Base-by-base conservation (phyloP, 1,284 basidiomycete genomes). In the Cryptococcus floricola region DNA sequence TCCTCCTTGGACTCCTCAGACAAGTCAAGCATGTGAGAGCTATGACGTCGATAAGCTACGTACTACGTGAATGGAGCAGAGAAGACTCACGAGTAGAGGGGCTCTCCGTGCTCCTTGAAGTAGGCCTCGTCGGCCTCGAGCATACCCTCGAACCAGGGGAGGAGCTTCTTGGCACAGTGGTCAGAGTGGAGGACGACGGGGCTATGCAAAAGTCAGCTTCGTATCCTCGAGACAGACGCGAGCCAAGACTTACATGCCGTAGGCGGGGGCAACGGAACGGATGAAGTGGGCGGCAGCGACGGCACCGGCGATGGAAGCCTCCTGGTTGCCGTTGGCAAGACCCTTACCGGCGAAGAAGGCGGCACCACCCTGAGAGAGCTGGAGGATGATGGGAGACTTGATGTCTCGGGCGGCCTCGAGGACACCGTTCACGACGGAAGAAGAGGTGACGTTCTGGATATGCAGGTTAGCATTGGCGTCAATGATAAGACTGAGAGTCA, bases 71-170 rank as follows among this genome's bases (percentile, higher is more conserved):
- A 41, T 39, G 18, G 37, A 8, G 14, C 28, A 37, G 23, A 18
- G 19, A 16, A 5, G n/a, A 65, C 72, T 67, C 52, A 78, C 75
- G 91, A 95, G 85, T 95, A 98, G 59, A 98, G 87, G 48, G 96
- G 85, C 75, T 91, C 91, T 64, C 87, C 84, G 81, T 96, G 86
- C 66, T 84, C 80, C 79, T 90, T 91, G 85, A 82, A 96, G 83
- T 96, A 93, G 28, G 83, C 89, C 80, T 97, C 90, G 77, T 98
- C 88, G 57, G 95, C 95, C 54, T 86, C 88, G 77, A 98, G 90
- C 96, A 99, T 98, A 66, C 78, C 95, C 77, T 98, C 96, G 80
- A 98, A 97, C 96, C 96, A 99, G 14, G 89, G 94, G 58, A 99
- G 86, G 64, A 98, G 91, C 81, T 98, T 98, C 77, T 96, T 83